These are phyloP conservation scores for Ogataea philodendri DNA, from an alignment of 805 yeast genomes.

Conservation along the genomic window DNA sequence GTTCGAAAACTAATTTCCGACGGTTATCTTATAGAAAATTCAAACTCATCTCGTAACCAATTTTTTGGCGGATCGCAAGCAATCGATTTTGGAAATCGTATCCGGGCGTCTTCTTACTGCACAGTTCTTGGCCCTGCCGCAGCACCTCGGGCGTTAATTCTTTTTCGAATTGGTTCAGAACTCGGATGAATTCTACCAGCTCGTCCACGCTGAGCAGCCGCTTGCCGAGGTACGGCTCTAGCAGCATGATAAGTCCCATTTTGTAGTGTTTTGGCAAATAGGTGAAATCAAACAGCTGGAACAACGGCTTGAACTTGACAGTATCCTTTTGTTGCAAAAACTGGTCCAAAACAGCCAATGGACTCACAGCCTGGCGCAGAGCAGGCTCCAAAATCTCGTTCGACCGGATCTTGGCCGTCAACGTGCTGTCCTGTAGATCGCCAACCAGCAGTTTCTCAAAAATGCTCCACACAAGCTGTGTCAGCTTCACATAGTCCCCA, in stretches of 20 bases:
- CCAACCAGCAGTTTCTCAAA: slow-evolving; percentile 61
- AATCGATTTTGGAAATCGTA: slow-evolving; percentile 9
- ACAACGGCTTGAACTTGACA: slow-evolving; percentile 29
- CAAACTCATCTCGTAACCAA: slow-evolving; percentile 30
- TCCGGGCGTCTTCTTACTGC: slow-evolving; percentile 1
- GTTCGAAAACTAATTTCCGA: not conserved
- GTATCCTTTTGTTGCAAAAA: slow-evolving; percentile 38
- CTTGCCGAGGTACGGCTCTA: slow-evolving; percentile 36
- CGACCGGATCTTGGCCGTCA: slow-evolving; percentile 28
- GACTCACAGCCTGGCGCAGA: slow-evolving; percentile 66
- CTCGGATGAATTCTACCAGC: slow-evolving; percentile 25
- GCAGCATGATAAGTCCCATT: slow-evolving; percentile 49
- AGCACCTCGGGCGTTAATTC: slow-evolving; percentile 9
- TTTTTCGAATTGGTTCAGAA: slow-evolving; percentile 24
- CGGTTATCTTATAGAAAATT: slow-evolving; percentile 22
- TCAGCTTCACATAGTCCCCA: slow-evolving; percentile 52
- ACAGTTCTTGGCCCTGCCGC: not conserved
- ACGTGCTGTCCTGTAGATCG: slow-evolving; percentile 47
- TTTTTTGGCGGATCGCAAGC: slow-evolving; percentile 22
- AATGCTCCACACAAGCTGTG: slow-evolving; percentile 54
- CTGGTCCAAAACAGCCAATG: slow-evolving; percentile 61
- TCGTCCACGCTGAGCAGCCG: slow-evolving; percentile 21
- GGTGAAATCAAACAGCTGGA: slow-evolving; percentile 45
- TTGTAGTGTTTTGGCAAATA: slow-evolving; percentile 52
- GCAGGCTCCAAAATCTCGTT: slow-evolving; percentile 43